Conservation (phyloP, 2,329 filamentous ascomycete genomes). For the Penicillium sp. region DNA sequence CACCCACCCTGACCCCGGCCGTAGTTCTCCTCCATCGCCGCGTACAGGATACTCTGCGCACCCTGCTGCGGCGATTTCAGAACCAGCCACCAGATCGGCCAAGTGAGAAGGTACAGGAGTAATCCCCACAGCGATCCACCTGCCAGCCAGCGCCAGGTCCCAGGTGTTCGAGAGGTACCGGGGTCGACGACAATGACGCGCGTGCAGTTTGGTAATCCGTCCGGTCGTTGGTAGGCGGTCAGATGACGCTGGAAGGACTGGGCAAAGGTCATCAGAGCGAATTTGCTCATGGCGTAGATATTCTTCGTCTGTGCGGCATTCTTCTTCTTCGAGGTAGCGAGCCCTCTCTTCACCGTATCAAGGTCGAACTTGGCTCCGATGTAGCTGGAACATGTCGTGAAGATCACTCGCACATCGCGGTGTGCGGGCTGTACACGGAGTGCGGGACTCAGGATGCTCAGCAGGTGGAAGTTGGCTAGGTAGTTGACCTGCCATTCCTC, state of each 20-base stretch:
- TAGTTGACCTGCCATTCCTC: conserved; percentile 94
- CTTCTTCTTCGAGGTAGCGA: not conserved
- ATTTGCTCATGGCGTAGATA: conserved; percentile 63
- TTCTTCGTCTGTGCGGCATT: conserved; percentile 12
- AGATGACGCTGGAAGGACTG: conserved; percentile 91
- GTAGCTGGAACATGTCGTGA: conserved; percentile 85
- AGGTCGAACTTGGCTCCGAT: conserved; percentile 68
- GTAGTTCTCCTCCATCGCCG: conserved; percentile 76
- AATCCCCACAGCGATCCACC: conserved; percentile 80
- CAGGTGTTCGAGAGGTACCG: conserved; percentile 78
- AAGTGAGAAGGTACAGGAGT: conserved; percentile 70
- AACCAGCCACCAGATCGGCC: conserved; percentile 80
- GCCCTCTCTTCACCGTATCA: conserved; percentile 25
- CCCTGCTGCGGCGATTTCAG: conserved; percentile 82
- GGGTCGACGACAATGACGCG: conserved; percentile 86
- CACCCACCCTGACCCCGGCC: conserved; percentile 65
- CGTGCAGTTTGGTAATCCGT: conserved; percentile 76
- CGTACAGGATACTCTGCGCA: conserved; percentile 81
- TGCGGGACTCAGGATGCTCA: conserved; percentile 87
- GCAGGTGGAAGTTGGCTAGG: conserved; percentile 89
- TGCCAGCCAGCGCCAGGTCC: conserved; percentile 82
- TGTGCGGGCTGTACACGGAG: conserved; percentile 89
- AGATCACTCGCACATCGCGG: conserved; percentile 83
- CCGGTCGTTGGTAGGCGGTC: conserved; percentile 76
- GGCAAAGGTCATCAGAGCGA: conserved; percentile 87